phyloP scores from a whole-genome alignment of 768 basidiomycete species.

The Arthromyces matolae region DNA sequence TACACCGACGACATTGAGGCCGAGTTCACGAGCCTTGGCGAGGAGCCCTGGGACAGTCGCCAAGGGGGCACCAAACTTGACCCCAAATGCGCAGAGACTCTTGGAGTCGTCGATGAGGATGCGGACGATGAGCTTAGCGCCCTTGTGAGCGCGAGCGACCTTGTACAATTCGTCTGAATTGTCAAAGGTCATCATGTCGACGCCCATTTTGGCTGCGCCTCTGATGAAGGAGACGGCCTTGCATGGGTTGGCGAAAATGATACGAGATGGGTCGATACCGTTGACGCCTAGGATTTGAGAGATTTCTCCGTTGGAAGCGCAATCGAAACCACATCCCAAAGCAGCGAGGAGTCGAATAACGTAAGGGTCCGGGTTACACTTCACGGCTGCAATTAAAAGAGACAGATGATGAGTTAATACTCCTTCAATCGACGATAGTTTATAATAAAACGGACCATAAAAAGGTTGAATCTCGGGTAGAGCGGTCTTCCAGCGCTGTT shows the following conservation, averaged over 20 bases:
- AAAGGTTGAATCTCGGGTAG: slow-evolving; percentile 89
- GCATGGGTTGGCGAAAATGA: slow-evolving; percentile 99
- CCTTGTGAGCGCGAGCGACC: slow-evolving; percentile 74
- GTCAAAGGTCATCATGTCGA: slow-evolving; percentile 97
- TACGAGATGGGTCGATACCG: slow-evolving; percentile 70
- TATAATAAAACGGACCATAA: slow-evolving; percentile 64
- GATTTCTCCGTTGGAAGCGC: slow-evolving; percentile 94
- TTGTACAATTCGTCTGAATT: slow-evolving; percentile 96
- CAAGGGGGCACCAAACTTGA: slow-evolving; percentile 95
- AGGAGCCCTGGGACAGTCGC: slow-evolving; percentile 76
- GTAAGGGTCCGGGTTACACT: slow-evolving; percentile 97
- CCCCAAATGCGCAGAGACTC: slow-evolving; percentile 86
- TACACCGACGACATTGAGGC: slow-evolving; percentile 86
- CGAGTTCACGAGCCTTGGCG: slow-evolving; percentile 70
- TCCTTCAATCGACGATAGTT: neutral
- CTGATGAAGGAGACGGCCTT: slow-evolving; percentile 94
- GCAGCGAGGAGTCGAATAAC: slow-evolving; percentile 87
- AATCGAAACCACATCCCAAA: slow-evolving; percentile 93
- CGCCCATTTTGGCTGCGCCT: slow-evolving; percentile 71
- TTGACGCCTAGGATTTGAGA: slow-evolving; percentile 70
- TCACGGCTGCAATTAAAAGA: slow-evolving; percentile 64
- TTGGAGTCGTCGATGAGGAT: slow-evolving; percentile 99
- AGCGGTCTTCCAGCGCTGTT: slow-evolving; percentile 72
- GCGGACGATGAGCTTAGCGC: slow-evolving; percentile 84
- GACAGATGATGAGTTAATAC: slow-evolving; percentile 7